Evolutionary conservation across 345 rosid species (phyloP), one percentile per base, ranked within the genome.

Genomic region (Euphorbia lathyris): DNA sequence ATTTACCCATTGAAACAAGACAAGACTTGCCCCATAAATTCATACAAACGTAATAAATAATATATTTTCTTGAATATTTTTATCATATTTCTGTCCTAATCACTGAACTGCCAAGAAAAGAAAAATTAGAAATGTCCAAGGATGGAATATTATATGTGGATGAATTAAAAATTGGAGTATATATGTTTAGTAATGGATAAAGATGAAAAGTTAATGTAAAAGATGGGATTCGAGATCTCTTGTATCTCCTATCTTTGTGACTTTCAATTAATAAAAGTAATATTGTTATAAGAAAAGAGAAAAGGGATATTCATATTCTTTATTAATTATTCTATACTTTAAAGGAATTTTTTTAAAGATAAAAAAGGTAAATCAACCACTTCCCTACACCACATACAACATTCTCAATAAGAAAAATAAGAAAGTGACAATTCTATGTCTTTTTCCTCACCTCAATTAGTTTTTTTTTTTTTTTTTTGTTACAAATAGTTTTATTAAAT

Each of bases 201-300:
- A 26, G 42, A 23, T 8, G 48, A 27, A 60, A 34, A 4, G 1
- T 27, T 19, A 40, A n/a, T 0, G 7, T 1, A 13, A 20, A 16
- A 61, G 7, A 11, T 47, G 23, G 38, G 71, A 73, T 65, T 72
- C 59, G 13, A 32, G 16, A 45, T 66, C 12, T 38, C 5, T 63
- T 57, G 48, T 58, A 53, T 19, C 38, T 51, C 38, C 3, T 3
- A 34, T 34, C 38, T 17, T 1, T 55, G 12, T 0, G 5, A 40
- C 23, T 58, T 38, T 50, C 6, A 25, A 40, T 30, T 27, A 1
- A 53, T 30, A 47, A 26, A 9, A 50, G 10, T 8, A 13, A 56
- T 45, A 45, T 45, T 7, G 0, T 45, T 10, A 12, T 14, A 17
- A 48, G 45, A n/a, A 52, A 73, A 63, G 48, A 38, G 29, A 8